Evolutionary conservation across 2,329 filamentous ascomycete species (phyloP), one percentile per base, ranked within the genome.

Genomic region (Exophiala sideris): DNA sequence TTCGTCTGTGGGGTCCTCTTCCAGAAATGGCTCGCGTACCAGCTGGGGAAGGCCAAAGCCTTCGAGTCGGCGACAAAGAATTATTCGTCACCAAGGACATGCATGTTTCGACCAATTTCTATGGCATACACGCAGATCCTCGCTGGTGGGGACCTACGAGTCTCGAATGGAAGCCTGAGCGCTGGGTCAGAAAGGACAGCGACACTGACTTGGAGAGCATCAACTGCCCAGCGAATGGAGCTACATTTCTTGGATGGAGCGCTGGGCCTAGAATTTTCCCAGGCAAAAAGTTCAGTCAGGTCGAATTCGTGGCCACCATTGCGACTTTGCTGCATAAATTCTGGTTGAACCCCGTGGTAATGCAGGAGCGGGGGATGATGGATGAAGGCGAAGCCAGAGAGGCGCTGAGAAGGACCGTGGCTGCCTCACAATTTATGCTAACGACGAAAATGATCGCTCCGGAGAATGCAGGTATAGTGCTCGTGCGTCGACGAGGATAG

Each of bases 231-330:
- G 18, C 41, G 7, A 8, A 12, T 11, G 41, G 41, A 10, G 52
- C 56, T 12, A 40, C 48, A 3, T 68, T 56, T 45, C 40, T 67
- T 14, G 59, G 67, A 4, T 71, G 67, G 67, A 34, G 56, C 3
- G 56, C 61, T 20, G 68, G 68, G 1, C 57, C 62, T 10, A 60
- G 65, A 11, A 51, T 58, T 8, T 70, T 68, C 48, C 66, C 67
- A 2, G 68, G 69, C 1, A 64, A 63, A 36, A 68, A 65, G 48
- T 69, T 71, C 55, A 62, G 64, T 8, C 68, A 71, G 53, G 68
- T 70, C 3, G 68, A 70, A 36, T 64, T 66, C 45, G 68, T 69
- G 8, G 67, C 67, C 16, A 64, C 65, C 1, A 59, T 81, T 10
- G 61, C 71, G 45, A 68, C 68, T 1, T 56, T 79, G 11, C 65